A percentile compares a stretch with the other conserved stretches of the same genome.
These are phyloP conservation scores for Mortierella sp. DNA, from an alignment of 371 early-diverging fungal genomes.

Conservation along the genomic window DNA sequence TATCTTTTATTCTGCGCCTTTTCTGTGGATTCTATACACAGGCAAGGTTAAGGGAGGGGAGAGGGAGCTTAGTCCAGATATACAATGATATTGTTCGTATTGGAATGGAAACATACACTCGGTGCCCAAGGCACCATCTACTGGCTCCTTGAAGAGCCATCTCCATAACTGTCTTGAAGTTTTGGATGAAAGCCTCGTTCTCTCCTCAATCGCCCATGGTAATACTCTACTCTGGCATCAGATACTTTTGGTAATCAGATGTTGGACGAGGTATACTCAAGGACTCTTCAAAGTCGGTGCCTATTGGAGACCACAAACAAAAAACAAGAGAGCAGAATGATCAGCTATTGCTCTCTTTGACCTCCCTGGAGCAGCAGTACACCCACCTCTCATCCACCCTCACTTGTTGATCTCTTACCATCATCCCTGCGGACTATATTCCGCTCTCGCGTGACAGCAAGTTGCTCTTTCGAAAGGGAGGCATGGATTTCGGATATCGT, in stretches of 20 bases:
- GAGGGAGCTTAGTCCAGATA: no score
- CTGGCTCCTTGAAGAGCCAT: not conserved
- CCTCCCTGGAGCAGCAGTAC: no score
- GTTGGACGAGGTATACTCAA: slow-evolving; percentile 36
- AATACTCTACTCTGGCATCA: slow-evolving; percentile 5
- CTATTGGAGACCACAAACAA: no score
- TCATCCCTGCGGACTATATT: not conserved
- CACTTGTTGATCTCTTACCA: not conserved
- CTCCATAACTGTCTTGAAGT: not conserved
- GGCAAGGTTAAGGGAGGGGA: no score
- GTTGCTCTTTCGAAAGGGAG: slow-evolving; percentile 12
- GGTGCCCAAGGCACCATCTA: no score
- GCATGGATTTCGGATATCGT: not conserved
- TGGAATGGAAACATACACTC: no score
- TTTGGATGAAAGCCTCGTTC: not conserved
- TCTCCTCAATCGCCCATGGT: not conserved
- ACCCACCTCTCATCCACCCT: not conserved
- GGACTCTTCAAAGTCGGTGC: slow-evolving; percentile 19
- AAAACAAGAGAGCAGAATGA: no score
- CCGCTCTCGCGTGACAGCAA: slow-evolving; percentile 10
- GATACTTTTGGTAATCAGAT: slow-evolving; percentile 29
- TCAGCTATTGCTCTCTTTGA: no score
- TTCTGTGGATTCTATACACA: no score
- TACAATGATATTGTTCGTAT: no score
- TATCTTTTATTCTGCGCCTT: no score